Conservation (phyloP, 2,329 filamentous ascomycete species). For the Pseudogymnoascus sp. region DNA sequence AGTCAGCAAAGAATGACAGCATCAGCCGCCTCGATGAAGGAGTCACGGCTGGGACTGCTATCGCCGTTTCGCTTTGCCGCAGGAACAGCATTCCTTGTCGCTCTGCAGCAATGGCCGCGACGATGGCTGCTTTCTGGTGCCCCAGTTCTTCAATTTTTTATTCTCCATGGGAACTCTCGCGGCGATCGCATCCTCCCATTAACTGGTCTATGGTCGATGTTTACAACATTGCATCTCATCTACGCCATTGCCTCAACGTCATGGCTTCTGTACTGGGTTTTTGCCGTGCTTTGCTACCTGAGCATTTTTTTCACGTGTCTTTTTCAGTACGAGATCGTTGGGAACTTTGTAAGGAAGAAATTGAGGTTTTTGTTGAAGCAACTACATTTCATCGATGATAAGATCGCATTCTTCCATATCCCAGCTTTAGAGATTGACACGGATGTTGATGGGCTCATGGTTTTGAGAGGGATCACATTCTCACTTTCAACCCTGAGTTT, state of each 20-base stretch:
- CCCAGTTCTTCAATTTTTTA: slow-evolving; percentile 30
- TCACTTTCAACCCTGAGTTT: slow-evolving; percentile 41
- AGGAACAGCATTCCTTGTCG: slow-evolving; percentile 14
- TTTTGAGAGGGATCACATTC: slow-evolving; percentile 44
- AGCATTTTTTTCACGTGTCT: slow-evolving; percentile 35
- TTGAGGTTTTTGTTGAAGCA: slow-evolving; percentile 30
- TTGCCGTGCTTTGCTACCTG: slow-evolving; percentile 35
- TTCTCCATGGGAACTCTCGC: slow-evolving; percentile 29
- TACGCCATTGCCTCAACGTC: slow-evolving; percentile 42
- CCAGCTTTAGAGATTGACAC: slow-evolving; percentile 46
- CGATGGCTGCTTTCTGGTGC: slow-evolving; percentile 36
- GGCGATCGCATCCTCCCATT: slow-evolving; percentile 34
- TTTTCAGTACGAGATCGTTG: slow-evolving; percentile 34
- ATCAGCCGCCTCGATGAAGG: not conserved
- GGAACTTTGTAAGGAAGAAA: slow-evolving; percentile 24
- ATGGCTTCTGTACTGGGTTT: slow-evolving; percentile 41
- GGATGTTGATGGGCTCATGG: slow-evolving; percentile 43
- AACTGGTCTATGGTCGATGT: slow-evolving; percentile 38
- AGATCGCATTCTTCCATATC: slow-evolving; percentile 34
- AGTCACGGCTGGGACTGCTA: not conserved
- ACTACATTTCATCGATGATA: slow-evolving; percentile 42
- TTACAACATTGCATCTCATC: slow-evolving; percentile 37
- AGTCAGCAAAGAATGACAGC: not conserved
- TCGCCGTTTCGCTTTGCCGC: slow-evolving; percentile 8
- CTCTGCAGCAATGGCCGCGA: slow-evolving; percentile 25